Percentiles rank a stretch among this genome's conserved stretches.
These are phyloP conservation scores for Quercus glauca DNA, from an alignment of 306 rosid genomes.

Conservation along the genomic window DNA sequence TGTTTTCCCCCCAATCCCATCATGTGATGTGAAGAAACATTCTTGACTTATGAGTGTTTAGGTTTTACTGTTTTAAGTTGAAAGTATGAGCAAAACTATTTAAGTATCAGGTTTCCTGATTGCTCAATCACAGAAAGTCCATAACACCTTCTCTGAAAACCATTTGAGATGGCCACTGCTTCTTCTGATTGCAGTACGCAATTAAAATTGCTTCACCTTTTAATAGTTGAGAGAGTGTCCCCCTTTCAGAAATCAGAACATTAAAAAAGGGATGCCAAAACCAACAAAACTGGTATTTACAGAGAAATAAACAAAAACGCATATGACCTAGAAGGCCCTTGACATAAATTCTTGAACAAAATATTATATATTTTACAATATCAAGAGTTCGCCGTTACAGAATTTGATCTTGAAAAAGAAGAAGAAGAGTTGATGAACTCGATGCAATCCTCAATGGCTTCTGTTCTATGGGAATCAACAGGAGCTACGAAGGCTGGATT, in stretches of 20 bases:
- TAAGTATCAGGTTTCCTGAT: too few relatives aligned
- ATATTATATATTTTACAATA: not conserved
- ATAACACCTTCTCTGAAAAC: not conserved
- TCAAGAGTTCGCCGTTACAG: constrained; percentile 27
- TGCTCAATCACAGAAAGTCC: not conserved
- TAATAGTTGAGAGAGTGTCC: not conserved
- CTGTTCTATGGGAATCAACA: constrained; percentile 58
- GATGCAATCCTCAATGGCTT: constrained; percentile 87
- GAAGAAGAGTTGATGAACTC: constrained; percentile 72
- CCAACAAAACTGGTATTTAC: not conserved
- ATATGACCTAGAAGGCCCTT: not conserved
- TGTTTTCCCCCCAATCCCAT: too few relatives aligned
- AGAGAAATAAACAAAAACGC: not conserved
- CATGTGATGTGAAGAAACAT: too few relatives aligned
- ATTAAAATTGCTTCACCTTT: too few relatives aligned
- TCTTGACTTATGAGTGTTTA: too few relatives aligned
- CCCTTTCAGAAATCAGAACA: not conserved
- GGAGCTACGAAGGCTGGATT: constrained; percentile 32
- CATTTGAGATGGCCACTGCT: not conserved
- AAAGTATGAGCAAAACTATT: too few relatives aligned
- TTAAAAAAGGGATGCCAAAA: not conserved
- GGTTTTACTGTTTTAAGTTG: too few relatives aligned
- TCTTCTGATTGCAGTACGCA: not conserved
- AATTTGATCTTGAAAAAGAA: constrained; percentile 56
- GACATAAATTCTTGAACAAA: not conserved